These are phyloP conservation scores for Colletotrichum sp. DNA, from an alignment of 2,329 filamentous ascomycete species.

Conservation along the genomic window DNA sequence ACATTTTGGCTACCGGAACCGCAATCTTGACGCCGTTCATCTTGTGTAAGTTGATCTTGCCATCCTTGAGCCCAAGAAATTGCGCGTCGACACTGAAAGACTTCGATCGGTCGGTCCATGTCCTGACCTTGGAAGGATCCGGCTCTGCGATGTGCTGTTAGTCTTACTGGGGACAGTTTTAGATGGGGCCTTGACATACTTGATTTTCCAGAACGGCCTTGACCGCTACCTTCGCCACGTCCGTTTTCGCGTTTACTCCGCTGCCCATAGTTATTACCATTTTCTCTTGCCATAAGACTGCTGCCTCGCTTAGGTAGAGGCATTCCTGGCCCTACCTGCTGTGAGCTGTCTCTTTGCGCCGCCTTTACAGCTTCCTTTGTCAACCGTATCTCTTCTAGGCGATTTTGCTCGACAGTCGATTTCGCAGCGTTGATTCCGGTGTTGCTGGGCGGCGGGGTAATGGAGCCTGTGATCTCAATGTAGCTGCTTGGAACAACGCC, in stretches of 20 bases:
- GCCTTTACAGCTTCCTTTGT: constrained; percentile 79
- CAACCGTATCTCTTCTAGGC: constrained; percentile 81
- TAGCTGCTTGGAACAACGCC: constrained; percentile 97
- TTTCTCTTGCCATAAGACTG: constrained; percentile 72
- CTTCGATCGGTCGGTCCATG: constrained; percentile 94
- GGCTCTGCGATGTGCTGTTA: constrained; percentile 65
- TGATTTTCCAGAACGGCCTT: constrained; percentile 46
- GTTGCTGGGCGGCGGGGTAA: constrained; percentile 55
- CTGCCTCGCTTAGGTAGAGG: constrained; percentile 79
- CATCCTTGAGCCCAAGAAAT: constrained; percentile 91
- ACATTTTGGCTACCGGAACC: constrained; percentile 95
- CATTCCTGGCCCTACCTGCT: constrained; percentile 78
- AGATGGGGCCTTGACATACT: constrained; percentile 60
- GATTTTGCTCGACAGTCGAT: constrained; percentile 78
- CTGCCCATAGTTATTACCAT: constrained; percentile 72
- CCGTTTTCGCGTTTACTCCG: constrained; percentile 74
- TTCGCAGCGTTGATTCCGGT: constrained; percentile 55
- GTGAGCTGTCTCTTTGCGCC: constrained; percentile 55
- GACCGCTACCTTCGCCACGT: constrained; percentile 57
- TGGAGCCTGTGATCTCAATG: constrained; percentile 81
- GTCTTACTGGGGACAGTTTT: not conserved
- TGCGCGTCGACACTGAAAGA: constrained; percentile 98
- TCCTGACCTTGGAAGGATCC: constrained; percentile 81
- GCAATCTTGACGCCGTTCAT: constrained; percentile 98
- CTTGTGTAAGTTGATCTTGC: constrained; percentile 98